phyloP scores from a whole-genome alignment of 2,329 filamentous ascomycete species.

The Fusarium sublunatum region DNA sequence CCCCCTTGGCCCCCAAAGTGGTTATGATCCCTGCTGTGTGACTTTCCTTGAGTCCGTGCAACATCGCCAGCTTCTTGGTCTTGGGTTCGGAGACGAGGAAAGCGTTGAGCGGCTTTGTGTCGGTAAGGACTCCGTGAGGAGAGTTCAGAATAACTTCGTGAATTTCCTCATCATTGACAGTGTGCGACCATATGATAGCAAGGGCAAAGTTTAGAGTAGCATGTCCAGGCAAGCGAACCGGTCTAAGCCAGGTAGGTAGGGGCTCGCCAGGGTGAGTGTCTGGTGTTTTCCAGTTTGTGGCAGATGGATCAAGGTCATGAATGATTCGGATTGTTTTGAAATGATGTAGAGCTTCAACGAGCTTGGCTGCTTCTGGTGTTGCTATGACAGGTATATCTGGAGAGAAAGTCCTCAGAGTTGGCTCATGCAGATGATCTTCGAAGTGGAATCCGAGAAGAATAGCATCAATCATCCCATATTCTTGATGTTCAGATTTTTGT shows the following conservation, averaged over 20 bases:
- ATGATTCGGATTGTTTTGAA: conserved; percentile 37
- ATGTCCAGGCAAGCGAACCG: conserved; percentile 32
- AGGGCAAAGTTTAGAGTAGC: conserved; percentile 35
- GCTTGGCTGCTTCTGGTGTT: conserved; percentile 16
- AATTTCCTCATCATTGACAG: conserved; percentile 2
- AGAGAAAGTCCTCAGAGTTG: conserved; percentile 32
- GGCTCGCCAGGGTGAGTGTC: conserved; percentile 39
- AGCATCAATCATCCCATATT: conserved; percentile 30
- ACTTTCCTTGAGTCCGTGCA: conserved; percentile 43
- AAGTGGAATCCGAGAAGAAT: conserved; percentile 38
- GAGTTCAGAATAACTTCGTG: conserved; percentile 41
- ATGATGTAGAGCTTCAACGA: conserved; percentile 32
- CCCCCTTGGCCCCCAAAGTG: conserved; percentile 27
- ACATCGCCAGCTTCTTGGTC: conserved; percentile 41
- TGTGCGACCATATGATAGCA: conserved; percentile 41
- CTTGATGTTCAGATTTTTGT: not conserved
- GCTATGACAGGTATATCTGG: conserved; percentile 38
- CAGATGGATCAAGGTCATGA: conserved; percentile 1
- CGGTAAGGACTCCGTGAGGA: conserved; percentile 37
- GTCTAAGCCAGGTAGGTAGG: conserved; percentile 37
- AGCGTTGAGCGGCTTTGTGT: conserved; percentile 30
- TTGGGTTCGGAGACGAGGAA: conserved; percentile 35
- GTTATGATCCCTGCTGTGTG: conserved; percentile 13
- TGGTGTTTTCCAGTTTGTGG: conserved; percentile 26
- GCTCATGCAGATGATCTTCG: conserved; percentile 38